These are phyloP conservation scores for Diaporthe sp. DNA, from an alignment of 2,329 filamentous ascomycete species.

Conservation along the genomic window DNA sequence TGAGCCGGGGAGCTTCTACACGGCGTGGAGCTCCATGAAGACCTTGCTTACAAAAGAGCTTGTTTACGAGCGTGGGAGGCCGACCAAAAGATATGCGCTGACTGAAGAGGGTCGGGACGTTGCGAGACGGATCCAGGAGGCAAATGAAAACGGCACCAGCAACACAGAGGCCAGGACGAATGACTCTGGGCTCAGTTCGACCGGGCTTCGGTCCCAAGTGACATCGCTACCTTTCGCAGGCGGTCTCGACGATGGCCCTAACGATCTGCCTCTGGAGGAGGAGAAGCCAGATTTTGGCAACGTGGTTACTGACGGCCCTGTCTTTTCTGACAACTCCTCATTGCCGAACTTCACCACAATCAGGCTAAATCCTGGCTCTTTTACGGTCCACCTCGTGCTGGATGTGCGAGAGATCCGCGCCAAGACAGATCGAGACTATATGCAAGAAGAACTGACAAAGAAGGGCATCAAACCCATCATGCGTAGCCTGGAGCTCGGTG, in stretches of 20 bases:
- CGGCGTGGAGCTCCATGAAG: slow-evolving; percentile 88
- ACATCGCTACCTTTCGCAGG: not conserved
- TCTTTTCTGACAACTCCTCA: slow-evolving; percentile 45
- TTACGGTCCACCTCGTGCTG: slow-evolving; percentile 79
- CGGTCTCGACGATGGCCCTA: slow-evolving; percentile 37
- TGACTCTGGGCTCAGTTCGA: not conserved
- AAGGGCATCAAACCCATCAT: slow-evolving; percentile 76
- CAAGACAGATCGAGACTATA: slow-evolving; percentile 81
- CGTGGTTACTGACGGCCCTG: slow-evolving; percentile 57
- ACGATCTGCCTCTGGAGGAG: slow-evolving; percentile 38
- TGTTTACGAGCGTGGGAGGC: slow-evolving; percentile 79
- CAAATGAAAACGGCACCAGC: slow-evolving; percentile 36
- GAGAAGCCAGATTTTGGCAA: slow-evolving; percentile 52
- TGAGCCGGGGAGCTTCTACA: slow-evolving; percentile 79
- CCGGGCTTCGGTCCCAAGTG: not conserved
- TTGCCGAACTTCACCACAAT: slow-evolving; percentile 72
- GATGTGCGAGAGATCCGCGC: slow-evolving; percentile 83
- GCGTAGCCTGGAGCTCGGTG: slow-evolving; percentile 79
- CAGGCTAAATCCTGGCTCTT: slow-evolving; percentile 73
- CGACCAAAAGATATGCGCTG: slow-evolving; percentile 76
- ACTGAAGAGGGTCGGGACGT: slow-evolving; percentile 86
- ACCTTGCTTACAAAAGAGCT: slow-evolving; percentile 80
- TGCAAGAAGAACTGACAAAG: slow-evolving; percentile 78
- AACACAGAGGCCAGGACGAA: not conserved
- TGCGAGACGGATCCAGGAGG: slow-evolving; percentile 73